Evolutionary conservation across 768 basidiomycete genomes (phyloP).

Genomic region (Cystobasidiopsis lactophilus): DNA sequence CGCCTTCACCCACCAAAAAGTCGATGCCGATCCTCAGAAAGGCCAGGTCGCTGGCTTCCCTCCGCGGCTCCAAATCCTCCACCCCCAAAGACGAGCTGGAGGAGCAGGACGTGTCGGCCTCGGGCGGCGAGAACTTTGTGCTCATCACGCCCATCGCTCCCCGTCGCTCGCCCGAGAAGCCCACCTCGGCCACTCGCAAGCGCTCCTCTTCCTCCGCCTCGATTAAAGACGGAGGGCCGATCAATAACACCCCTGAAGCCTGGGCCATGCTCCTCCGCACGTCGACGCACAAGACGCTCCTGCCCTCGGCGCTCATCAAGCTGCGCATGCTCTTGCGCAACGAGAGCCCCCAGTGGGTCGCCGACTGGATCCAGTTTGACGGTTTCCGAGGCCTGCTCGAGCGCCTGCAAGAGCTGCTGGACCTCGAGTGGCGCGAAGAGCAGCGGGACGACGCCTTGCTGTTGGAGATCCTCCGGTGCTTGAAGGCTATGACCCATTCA

Average conservation of each 20-base stretch:
- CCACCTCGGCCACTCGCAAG: background rate
- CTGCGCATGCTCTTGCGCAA: conserved; percentile 66
- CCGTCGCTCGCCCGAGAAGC: background rate
- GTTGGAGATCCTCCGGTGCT: conserved; percentile 73
- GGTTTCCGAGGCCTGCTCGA: conserved; percentile 70
- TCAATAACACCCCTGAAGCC: conserved; percentile 1
- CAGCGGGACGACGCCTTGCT: conserved; percentile 91
- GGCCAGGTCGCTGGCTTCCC: background rate
- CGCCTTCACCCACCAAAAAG: background rate
- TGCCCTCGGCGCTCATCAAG: conserved; percentile 44
- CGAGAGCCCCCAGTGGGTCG: conserved; percentile 77
- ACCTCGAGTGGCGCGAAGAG: conserved; percentile 96
- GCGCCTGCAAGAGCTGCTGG: conserved; percentile 68
- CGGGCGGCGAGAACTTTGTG: background rate
- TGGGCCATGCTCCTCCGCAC: background rate
- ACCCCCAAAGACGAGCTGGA: background rate
- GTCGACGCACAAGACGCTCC: background rate
- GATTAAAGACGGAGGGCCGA: background rate
- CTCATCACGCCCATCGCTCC: background rate
- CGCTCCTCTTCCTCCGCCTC: background rate
- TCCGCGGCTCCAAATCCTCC: background rate
- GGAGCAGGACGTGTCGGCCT: background rate
- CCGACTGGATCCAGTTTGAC: conserved; percentile 56
- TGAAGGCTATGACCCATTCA: conserved; percentile 70
- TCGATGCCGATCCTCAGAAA: background rate